phyloP scores from a whole-genome alignment of 2,329 filamentous ascomycete genomes.

The Pyrenochaeta sp. region DNA sequence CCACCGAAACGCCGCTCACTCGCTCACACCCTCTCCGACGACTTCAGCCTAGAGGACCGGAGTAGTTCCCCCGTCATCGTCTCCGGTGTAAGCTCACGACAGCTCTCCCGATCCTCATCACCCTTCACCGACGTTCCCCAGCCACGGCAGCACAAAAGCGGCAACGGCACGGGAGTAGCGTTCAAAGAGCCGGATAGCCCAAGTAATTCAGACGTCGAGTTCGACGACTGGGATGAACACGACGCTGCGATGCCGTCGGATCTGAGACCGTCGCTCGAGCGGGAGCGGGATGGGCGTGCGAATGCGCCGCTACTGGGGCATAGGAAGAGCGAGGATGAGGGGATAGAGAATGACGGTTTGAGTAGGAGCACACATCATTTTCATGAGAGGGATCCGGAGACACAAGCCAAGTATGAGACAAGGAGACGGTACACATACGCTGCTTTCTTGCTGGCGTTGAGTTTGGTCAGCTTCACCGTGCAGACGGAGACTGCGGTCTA shows the following conservation, averaged over 20 bases:
- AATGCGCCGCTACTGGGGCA: slow-evolving; percentile 63
- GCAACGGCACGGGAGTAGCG: slow-evolving; percentile 8
- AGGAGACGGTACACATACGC: slow-evolving; percentile 88
- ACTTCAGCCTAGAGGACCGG: slow-evolving; percentile 21
- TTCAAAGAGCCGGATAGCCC: slow-evolving; percentile 31
- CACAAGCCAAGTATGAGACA: slow-evolving; percentile 70
- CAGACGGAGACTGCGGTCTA: slow-evolving; percentile 97
- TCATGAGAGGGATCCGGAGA: slow-evolving; percentile 78
- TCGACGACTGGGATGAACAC: slow-evolving; percentile 57
- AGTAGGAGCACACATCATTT: slow-evolving; percentile 68
- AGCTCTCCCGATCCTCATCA: slow-evolving; percentile 34
- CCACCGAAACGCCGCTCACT: slow-evolving; percentile 24
- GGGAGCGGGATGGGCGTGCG: slow-evolving; percentile 51
- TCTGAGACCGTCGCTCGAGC: slow-evolving; percentile 53
- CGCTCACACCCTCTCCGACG: slow-evolving; percentile 23
- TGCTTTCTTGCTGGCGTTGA: slow-evolving; percentile 81
- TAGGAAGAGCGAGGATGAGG: slow-evolving; percentile 46
- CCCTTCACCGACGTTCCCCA: slow-evolving; percentile 32
- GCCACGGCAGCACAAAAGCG: slow-evolving; percentile 9
- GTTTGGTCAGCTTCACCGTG: slow-evolving; percentile 85
- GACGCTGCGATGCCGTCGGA: slow-evolving; percentile 59
- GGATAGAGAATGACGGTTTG: slow-evolving; percentile 52
- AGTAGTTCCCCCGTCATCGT: slow-evolving; percentile 35
- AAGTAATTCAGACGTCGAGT: slow-evolving; percentile 47
- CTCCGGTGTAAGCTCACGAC: slow-evolving; percentile 27